Evolutionary conservation across 169 alveolate genomes (phyloP), one percentile per base, ranked within the genome.

Genomic region (Neospora caninum): DNA sequence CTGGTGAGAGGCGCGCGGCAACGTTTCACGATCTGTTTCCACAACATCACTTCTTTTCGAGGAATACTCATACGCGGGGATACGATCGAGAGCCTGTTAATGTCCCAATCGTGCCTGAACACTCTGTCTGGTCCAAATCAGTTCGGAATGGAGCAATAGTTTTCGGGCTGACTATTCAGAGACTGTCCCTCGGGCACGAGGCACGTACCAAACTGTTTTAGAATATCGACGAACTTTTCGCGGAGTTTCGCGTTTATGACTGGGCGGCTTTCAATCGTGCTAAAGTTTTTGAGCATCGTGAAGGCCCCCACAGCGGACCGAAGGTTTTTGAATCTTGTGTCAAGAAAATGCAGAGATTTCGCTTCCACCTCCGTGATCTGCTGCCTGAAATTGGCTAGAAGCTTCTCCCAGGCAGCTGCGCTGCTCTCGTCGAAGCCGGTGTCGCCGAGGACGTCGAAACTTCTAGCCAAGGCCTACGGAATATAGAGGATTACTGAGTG

Each of bases 221-320:
- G 95, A 34, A 98, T 98, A 92, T 97, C 98, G 34, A 96, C 97
- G 96, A 98, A 98, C 96, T 98, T 98, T 93, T 98, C 98, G 92
- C 97, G 96, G 97, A 98, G 97, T 80, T 98, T 96, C 94, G 95
- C 97, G 94, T 98, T 97, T 89, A 98, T 98, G 80, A 97, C 95
- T 41, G 96, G 97, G 92, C 98, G 96, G 73, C 98, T 98, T 53
- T 96, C 97, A 91, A 98, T 98, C 91, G 97, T 97, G 95, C 98
- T 98, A 96, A 98, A 98, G 92, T 98, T 98, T 91, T 98, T 97
- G 36, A 98, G 97, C 96, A 98, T 95, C 94, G 97, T 98, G 96
- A 98, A 98, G 38, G 99, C 99, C 45, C 99, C 98, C 94, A 98
- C 99, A 4, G 99, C 98, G 39, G 98, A 97, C 88, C 98, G 98